These are phyloP conservation scores for Tremellales sp. DNA, from an alignment of 1,284 basidiomycete genomes.

Conservation along the genomic window DNA sequence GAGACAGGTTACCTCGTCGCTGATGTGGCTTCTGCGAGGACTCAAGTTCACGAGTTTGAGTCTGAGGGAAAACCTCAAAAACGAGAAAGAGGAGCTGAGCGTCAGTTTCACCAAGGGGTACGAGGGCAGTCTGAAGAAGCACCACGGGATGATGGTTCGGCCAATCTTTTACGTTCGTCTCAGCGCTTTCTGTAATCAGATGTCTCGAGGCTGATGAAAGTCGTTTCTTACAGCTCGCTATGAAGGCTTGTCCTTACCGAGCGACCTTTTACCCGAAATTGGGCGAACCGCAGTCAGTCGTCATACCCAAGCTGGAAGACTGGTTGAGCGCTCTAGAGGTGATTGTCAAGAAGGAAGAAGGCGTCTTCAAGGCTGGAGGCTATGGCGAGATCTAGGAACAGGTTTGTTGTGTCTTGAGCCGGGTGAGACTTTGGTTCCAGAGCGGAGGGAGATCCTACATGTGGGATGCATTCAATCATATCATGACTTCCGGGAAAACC, in stretches of 20 bases:
- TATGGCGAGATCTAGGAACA: slow-evolving; percentile 56
- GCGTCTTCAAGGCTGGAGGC: slow-evolving; percentile 66
- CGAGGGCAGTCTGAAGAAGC: slow-evolving; percentile 72
- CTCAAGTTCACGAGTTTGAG: slow-evolving; percentile 84
- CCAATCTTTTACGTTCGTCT: slow-evolving; percentile 76
- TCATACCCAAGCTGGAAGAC: slow-evolving; percentile 65
- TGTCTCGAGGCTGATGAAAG: no score
- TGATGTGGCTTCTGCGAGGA: slow-evolving; percentile 89
- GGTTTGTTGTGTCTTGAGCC: no score
- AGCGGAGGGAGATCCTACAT: no score
- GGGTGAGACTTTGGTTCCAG: no score
- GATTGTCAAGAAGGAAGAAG: slow-evolving; percentile 67
- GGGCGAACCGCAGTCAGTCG: slow-evolving; percentile 64
- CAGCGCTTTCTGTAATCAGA: no score
- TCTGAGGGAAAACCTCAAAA: slow-evolving; percentile 66
- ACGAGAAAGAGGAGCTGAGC: slow-evolving; percentile 67
- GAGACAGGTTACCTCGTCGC: slow-evolving; percentile 71
- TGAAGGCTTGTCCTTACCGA: slow-evolving; percentile 95
- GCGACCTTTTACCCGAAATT: slow-evolving; percentile 86
- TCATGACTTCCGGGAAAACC: no score
- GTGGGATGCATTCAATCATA: no score
- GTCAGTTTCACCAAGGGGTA: slow-evolving; percentile 80
- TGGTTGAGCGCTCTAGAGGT: slow-evolving; percentile 74
- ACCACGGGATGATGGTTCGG: slow-evolving; percentile 84
- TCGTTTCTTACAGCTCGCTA: slow-evolving; percentile 63